Evolutionary conservation across 2,329 filamentous ascomycete genomes (phyloP), one percentile per base, ranked within the genome.

Genomic region (Cadophora gregata): DNA sequence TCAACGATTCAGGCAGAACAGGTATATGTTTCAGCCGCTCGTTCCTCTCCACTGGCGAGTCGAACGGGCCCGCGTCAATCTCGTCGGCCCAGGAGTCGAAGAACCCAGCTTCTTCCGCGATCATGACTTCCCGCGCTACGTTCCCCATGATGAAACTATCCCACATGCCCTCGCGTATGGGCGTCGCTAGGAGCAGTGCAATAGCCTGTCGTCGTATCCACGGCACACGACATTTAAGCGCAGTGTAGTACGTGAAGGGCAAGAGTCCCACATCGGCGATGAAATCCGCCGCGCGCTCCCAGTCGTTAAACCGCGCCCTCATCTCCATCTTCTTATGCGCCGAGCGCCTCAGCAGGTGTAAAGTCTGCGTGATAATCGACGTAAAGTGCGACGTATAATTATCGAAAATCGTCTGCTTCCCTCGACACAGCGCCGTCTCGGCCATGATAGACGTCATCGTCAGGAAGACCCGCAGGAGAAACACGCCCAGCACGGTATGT

Each of bases 141-240:
- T 47, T 68, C 4, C 53, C 66, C n/a, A 58, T 55, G 8, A 66
- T 56, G 55, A 60, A 56, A 38, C 65, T 63, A 47, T 90, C 87
- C 88, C 88, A 90, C 81, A 90, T 87, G 33, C 86, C 88, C 76
- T 90, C 88, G 56, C 87, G 81, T n/a, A 88, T 81, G 10, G 86
- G 83, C 70, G 85, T 86, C 70, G 83, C 85, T 62, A 80, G 79
- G 56, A 90, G 77, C 12, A 90, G 78, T 70, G 85, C 82, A 59
- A 90, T 88, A 16, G 88, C 88, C 68, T 85, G 83, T 16, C 86
- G 81, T 16, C 88, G 83, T 42, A 84, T 81, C 1, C 78, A 69
- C 0, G 83, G 81, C 65, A 89, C 83, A 3, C 87, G 83, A 71
- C 87, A 90, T 71, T 88, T 88, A 9, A 86, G 88, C 6, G 86